Conservation (phyloP, 2,329 filamentous ascomycete species). For the Stagonosporopsis chrysanthemi region DNA sequence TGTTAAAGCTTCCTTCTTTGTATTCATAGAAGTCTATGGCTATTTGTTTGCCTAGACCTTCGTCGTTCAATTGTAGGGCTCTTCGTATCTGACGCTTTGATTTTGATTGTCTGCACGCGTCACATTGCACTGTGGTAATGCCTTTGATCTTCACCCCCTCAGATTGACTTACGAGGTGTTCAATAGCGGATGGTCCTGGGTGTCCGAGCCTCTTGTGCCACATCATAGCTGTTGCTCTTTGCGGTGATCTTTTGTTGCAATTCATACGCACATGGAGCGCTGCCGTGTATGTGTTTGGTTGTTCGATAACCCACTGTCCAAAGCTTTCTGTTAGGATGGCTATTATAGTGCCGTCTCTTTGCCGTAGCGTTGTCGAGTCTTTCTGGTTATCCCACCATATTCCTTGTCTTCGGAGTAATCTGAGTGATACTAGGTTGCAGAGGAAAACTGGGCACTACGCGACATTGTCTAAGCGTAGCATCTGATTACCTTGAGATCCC, state of each 20-base stretch:
- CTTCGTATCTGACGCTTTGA: not conserved
- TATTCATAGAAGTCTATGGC: conserved; percentile 10
- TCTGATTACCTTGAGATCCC: not conserved
- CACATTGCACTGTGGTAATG: not conserved
- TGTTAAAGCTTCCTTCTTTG: conserved; percentile 7
- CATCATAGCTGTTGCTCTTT: not conserved
- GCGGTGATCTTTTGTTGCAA: not conserved
- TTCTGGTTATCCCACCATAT: not conserved
- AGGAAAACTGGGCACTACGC: not conserved
- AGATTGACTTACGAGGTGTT: not conserved
- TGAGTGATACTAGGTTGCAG: not conserved
- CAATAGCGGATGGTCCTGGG: not conserved
- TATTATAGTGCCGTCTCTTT: not conserved
- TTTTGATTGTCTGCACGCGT: not conserved
- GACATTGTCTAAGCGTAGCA: not conserved
- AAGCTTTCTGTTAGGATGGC: not conserved
- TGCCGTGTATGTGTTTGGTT: not conserved
- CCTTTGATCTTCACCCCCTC: not conserved
- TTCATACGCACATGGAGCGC: not conserved
- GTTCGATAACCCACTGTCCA: not conserved
- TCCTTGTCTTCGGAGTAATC: not conserved
- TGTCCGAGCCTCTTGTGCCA: not conserved
- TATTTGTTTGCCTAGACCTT: not conserved
- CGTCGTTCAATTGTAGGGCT: not conserved
- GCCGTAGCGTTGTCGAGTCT: not conserved